These are phyloP conservation scores for Polygonum aviculare DNA, from an alignment of 148 eudicot species.

Conservation along the genomic window DNA sequence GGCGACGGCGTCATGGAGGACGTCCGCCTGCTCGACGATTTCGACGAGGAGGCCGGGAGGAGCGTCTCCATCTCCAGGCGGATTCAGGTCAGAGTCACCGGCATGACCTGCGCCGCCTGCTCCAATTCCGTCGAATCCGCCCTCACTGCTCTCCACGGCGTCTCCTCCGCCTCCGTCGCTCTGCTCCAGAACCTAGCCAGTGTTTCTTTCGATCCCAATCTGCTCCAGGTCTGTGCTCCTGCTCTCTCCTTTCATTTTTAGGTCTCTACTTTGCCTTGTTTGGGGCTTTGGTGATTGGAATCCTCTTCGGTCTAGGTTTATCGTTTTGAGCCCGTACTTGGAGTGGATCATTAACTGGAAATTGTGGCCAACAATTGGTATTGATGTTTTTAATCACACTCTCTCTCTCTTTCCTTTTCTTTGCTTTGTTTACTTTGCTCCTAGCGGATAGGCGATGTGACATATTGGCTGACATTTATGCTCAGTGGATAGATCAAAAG, in stretches of 20 bases:
- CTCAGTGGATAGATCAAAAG: background rate
- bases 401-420: background rate
- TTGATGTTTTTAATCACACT: background rate
- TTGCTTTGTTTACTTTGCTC: background rate
- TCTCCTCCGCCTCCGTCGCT: conserved; percentile 68
- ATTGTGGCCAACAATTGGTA: background rate
- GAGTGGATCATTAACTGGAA: background rate
- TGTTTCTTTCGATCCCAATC: conserved; percentile 56
- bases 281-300: background rate
- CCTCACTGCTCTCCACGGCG: conserved; percentile 48
- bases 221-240: conserved; percentile 45
- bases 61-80: conserved; percentile 18
- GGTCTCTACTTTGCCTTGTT: background rate
- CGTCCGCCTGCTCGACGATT: conserved; percentile 51
- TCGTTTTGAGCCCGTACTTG: background rate
- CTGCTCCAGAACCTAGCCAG: conserved; percentile 77
- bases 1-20: conserved; percentile 47
- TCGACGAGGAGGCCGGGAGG: conserved; percentile 18
- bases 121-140: conserved; percentile 84
- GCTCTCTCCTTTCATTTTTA: background rate
- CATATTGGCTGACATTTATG: background rate
- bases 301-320: background rate
- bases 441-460: background rate
- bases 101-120: conserved; percentile 95
- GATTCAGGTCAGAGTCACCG: conserved; percentile 64